Evolutionary conservation across 352 stramenopile genomes (phyloP), one percentile per base, ranked within the genome.

Genomic region (Phytopythium delawarense): DNA sequence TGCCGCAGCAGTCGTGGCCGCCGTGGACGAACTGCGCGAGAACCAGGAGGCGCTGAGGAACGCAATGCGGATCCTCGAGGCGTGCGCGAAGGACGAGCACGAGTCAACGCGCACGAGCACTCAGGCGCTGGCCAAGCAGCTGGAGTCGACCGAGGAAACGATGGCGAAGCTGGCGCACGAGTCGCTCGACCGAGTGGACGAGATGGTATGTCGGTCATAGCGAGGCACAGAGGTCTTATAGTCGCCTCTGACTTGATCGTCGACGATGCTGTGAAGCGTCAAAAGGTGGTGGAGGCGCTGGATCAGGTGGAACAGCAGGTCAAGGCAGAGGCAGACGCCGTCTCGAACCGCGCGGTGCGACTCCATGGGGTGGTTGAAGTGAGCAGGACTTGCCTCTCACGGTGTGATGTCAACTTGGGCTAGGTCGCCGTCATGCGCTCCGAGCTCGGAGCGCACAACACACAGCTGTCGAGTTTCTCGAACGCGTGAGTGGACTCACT

Each of bases 1-100:
- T 15, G 53, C 23, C n/a, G 60, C 25, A 12, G 34, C 39, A 0
- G 44, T 77, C 7, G 46, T 61, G 21, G 60, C 66, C 30, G 62
- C 62, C 13, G 71, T 92, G 13, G 68, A 81, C 8, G 71, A 86
- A 20, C 48, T 92, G 34, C 66, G 69, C 32, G 77, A 75, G 16
- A 86, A 76, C 7, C 81, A 90, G 55, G 64, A 58, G 8, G 68
- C 57, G 23, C 59, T 88, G 15, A 75, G 78, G 25, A 76, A 80
- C 42, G 81, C 81, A 8, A 55, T 90, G 34, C 61, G 76, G 15
- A 55, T 83, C 0, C 45, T 87, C 13, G 78, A 90, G 57, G 51
- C 58, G 11, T 87, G 73, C 57, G 66, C 74, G 2, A 74, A 82
- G 46, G 72, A 81, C 37, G 62, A 66, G 2, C 67, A 87, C 37